phyloP scores from a whole-genome alignment of 2,329 filamentous ascomycete genomes.

The Sarocladium kiliense region DNA sequence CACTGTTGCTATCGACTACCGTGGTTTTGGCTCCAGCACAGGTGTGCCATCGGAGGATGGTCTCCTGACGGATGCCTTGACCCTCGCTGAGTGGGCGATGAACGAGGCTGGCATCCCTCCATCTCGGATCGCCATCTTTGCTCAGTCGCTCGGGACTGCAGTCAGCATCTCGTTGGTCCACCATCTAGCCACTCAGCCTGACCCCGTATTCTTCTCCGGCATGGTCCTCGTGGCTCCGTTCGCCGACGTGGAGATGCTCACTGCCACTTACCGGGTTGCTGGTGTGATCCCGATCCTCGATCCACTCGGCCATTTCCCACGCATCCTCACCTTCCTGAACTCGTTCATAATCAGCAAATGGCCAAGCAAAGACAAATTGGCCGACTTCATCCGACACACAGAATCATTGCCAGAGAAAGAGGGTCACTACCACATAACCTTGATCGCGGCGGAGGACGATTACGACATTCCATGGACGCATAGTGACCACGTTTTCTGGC shows the following conservation, averaged over 20 bases:
- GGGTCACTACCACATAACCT: conserved; percentile 34
- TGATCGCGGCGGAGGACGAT: conserved; percentile 48
- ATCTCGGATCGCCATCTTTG: conserved; percentile 52
- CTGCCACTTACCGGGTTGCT: conserved; percentile 51
- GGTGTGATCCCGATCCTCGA: conserved; percentile 49
- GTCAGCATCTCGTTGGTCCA: conserved; percentile 24
- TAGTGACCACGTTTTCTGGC: conserved; percentile 46
- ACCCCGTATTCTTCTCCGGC: conserved; percentile 45
- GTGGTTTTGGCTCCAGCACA: conserved; percentile 51
- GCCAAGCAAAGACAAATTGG: conserved; percentile 43
- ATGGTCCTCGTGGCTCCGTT: conserved; percentile 53
- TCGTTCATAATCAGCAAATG: conserved; percentile 44
- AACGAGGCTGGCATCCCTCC: conserved; percentile 45
- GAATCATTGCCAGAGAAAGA: conserved; percentile 20
- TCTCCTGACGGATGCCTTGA: conserved; percentile 46
- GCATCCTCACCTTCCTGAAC: conserved; percentile 39
- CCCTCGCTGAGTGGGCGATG: conserved; percentile 49
- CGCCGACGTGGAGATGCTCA: conserved; percentile 45
- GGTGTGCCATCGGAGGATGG: conserved; percentile 51
- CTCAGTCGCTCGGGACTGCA: conserved; percentile 54
- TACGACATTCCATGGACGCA: conserved; percentile 46
- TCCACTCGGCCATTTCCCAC: conserved; percentile 43
- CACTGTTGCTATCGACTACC: conserved; percentile 55
- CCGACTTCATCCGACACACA: conserved; percentile 33
- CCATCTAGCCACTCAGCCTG: conserved; percentile 21